A percentile compares a stretch with the other conserved stretches of the same genome.
These are phyloP conservation scores for Fomitopsis pulvina DNA, from an alignment of 768 basidiomycete species.

Conservation along the genomic window DNA sequence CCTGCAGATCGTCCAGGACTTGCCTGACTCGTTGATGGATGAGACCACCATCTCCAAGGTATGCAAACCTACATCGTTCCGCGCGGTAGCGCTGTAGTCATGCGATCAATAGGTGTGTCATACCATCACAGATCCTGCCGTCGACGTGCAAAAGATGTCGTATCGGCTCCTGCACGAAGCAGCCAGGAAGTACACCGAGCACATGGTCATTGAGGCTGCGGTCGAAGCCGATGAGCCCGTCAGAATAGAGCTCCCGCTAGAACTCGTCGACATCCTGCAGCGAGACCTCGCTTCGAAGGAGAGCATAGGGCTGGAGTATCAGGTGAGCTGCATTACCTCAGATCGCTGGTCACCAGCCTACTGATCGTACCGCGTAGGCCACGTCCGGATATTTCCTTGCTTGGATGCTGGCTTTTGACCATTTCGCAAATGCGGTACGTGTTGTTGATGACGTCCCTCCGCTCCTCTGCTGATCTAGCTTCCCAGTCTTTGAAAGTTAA, in stretches of 20 bases:
- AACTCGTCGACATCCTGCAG: constrained; percentile 61
- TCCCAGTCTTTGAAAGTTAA: constrained; percentile 82
- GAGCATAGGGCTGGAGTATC: constrained; percentile 29
- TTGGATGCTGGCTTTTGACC: constrained; percentile 88
- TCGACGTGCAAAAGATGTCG: constrained; percentile 67
- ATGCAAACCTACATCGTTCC: constrained; percentile 8
- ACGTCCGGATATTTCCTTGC: constrained; percentile 69
- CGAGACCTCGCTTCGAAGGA: constrained; percentile 36
- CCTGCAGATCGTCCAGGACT: constrained; percentile 58
- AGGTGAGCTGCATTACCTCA: constrained; percentile 23
- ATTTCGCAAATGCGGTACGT: constrained; percentile 79
- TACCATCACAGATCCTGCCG: constrained; percentile 58
- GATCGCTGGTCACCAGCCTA: too few species aligned
- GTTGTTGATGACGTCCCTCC: background rate
- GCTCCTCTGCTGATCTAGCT: background rate
- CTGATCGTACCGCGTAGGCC: constrained; percentile 25
- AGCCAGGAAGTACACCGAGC: constrained; percentile 69
- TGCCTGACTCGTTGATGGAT: constrained; percentile 57
- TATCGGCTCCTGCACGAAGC: constrained; percentile 68
- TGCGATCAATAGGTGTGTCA: constrained; percentile 60
- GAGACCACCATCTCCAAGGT: constrained; percentile 62
- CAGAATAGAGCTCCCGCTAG: constrained; percentile 52
- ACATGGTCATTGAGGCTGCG: constrained; percentile 82
- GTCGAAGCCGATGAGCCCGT: constrained; percentile 60
- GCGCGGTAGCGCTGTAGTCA: background rate